phyloP scores from a whole-genome alignment of 352 stramenopile genomes.

The Saprolegnia parasitica region DNA sequence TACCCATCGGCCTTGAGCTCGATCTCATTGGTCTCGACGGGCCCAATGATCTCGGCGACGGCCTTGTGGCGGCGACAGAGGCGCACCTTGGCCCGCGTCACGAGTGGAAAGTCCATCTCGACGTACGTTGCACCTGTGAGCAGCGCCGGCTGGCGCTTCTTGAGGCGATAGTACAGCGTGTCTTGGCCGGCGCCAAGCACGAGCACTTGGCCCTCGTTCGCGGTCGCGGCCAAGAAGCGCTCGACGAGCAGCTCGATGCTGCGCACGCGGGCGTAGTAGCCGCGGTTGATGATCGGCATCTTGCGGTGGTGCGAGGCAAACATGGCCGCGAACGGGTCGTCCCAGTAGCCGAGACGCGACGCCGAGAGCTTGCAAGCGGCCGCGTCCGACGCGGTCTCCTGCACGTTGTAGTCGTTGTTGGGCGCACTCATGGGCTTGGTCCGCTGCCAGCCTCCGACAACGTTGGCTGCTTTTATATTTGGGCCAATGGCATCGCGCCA shows the following conservation, averaged over 20 bases:
- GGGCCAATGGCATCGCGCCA: too few species aligned
- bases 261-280: constrained; percentile 80
- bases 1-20: constrained; percentile 70
- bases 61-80: constrained; percentile 64
- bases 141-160: constrained; percentile 43
- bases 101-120: constrained; percentile 76
- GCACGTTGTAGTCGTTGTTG: constrained; percentile 63
- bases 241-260: constrained; percentile 65
- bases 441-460: too few species aligned
- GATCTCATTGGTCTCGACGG: constrained; percentile 41
- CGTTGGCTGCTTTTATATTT: too few species aligned
- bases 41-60: constrained; percentile 44
- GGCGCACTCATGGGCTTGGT: too few species aligned
- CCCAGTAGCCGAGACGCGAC: constrained; percentile 64
- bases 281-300: constrained; percentile 87
- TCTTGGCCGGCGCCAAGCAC: constrained; percentile 76
- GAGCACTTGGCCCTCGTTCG: constrained; percentile 65
- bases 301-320: constrained; percentile 84
- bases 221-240: constrained; percentile 46
- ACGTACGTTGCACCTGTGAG: constrained; percentile 42
- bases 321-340: constrained; percentile 69
- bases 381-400: constrained; percentile 75
- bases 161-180: constrained; percentile 81
- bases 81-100: constrained; percentile 77
- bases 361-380: constrained; percentile 85